Evolutionary conservation across 2,329 filamentous ascomycete species (phyloP).

Genomic region (Pseudocercospora macadamiae): DNA sequence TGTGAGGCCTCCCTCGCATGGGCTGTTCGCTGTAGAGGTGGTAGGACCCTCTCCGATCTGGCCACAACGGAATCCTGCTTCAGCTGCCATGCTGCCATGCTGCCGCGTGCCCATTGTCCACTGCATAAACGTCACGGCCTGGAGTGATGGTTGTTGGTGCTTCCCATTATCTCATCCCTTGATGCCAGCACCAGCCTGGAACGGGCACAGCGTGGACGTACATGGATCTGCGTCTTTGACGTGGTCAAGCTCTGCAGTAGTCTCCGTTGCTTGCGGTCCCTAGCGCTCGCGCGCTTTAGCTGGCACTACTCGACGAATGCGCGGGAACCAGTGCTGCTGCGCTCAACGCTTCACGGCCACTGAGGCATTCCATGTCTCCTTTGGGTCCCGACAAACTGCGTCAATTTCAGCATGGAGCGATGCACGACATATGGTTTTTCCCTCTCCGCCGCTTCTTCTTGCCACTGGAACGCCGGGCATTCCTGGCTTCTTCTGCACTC

Average conservation of each 20-base stretch:
- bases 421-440: constrained; percentile 33
- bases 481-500: constrained; percentile 10
- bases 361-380: constrained; percentile 16
- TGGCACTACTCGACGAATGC: constrained; percentile 28
- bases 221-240: constrained; percentile 31
- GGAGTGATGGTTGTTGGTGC: constrained; percentile 14
- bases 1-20: constrained; percentile 13
- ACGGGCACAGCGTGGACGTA: constrained; percentile 22
- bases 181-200: constrained; percentile 9
- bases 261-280: constrained; percentile 19
- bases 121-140: constrained; percentile 19
- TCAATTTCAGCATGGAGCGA: constrained; percentile 26
- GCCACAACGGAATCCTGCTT: constrained; percentile 22
- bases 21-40: background rate
- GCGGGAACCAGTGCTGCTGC: constrained; percentile 20
- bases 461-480: constrained; percentile 4
- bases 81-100: constrained; percentile 16
- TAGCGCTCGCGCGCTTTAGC: constrained; percentile 24
- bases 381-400: constrained; percentile 19
- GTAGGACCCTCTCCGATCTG: constrained; percentile 1
- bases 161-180: constrained; percentile 11
- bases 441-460: constrained; percentile 11
- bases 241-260: constrained; percentile 33
- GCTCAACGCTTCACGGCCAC: constrained; percentile 19
- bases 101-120: constrained; percentile 16